Base-by-base conservation (phyloP, 495 filamentous ascomycete species). In the Xylaria bambusicola region DNA sequence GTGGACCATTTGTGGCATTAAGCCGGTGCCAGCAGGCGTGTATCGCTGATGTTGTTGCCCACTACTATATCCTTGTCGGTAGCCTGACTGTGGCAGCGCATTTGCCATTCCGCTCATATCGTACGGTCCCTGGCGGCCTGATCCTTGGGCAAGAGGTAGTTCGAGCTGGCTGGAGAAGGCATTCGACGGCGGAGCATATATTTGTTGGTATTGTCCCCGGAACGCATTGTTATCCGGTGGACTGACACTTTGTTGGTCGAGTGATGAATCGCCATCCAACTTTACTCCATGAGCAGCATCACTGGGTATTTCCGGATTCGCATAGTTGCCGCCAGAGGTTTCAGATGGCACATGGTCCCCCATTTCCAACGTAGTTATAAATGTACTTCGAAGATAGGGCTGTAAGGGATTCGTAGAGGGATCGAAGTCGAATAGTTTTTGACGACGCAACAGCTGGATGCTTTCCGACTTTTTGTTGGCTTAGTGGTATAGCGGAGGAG, bases 1-100 rank as follows among this genome's bases (percentile, higher is more conserved):
- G 50, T 82, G 83, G n/a, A 73, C 59, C 36, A 74, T 74, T 52
- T 79, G 76, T 51, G 74, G 74, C 31, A 77, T 71, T 44, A 79
- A 68, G 26, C 62, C 65, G 20, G 80, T 66, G 23, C 75, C 69
- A 20, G 77, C 71, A 40, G 67, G 67, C 24, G 68, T 65, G 49
- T 70, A 71, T 66, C 73, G 79, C 64, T 76, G 63, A 20, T 76
- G 78, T 41, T 66, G 67, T 46, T 58, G 71, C 60, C 57, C 69
- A 60, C 50, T 57, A 42, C 59, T 75, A 69, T 71, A 71, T 17
- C 58, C 61, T 38, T 66, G 52, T 54, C 72, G 67, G 62, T 79
- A 79, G 15, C 56, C 63, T 18, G 56, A 33, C 35, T 70, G 73
- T 0, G 77, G 78, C 7, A 81, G 66, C 40, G 74, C 68, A 57